These are phyloP conservation scores for Akebia trifoliata DNA, from an alignment of 164 flowering plant species.

Conservation along the genomic window DNA sequence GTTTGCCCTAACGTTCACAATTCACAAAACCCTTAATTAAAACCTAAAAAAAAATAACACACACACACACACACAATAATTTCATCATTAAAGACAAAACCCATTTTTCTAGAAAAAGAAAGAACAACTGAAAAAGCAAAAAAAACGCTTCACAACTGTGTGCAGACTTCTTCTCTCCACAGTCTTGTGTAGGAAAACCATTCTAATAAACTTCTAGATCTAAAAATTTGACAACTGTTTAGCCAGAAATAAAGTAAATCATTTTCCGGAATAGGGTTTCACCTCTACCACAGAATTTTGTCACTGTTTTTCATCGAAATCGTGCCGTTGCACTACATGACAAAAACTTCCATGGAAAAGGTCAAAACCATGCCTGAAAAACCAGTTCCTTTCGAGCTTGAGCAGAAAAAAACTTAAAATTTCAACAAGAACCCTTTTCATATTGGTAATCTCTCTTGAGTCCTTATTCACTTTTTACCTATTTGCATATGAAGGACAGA, in stretches of 20 bases:
- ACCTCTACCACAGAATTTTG: no score
- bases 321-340: no score
- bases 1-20: no score
- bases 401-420: not conserved
- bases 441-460: no score
- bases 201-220: no score
- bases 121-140: not conserved
- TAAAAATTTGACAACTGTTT: no score
- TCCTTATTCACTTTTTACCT: no score
- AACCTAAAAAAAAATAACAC: not conserved
- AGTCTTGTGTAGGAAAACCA: not conserved
- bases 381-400: not conserved
- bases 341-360: no score
- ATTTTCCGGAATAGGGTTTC: no score
- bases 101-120: not conserved
- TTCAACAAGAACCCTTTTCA: not conserved
- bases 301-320: no score
- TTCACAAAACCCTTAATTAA: not conserved
- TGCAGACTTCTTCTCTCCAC: not conserved
- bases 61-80: not conserved
- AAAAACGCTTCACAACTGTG: not conserved
- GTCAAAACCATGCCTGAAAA: no score
- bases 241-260: no score
- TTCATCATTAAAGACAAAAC: not conserved
- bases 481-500: conserved; percentile 47